A percentile compares a stretch with the other conserved stretches of the same genome.
Evolutionary conservation across 164 flowering plant species (phyloP).

Genomic region (Houttuynia cordata): DNA sequence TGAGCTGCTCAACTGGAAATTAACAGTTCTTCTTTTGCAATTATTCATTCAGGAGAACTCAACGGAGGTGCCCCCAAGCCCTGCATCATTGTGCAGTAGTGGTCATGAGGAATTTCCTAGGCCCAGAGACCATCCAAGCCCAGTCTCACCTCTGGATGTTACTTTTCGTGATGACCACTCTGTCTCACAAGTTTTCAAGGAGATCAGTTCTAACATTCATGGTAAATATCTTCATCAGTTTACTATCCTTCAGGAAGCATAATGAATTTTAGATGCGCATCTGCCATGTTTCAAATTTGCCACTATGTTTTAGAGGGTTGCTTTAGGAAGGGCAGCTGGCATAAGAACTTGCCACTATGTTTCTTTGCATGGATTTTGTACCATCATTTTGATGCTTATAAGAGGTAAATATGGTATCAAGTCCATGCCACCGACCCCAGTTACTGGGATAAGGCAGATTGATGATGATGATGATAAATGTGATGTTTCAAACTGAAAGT

Average conservation of each 20-base stretch:
- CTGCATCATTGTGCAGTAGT: constrained; percentile 90
- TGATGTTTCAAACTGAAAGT: not conserved
- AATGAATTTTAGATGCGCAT: not conserved
- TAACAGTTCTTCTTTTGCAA: not conserved
- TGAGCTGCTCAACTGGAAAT: not conserved
- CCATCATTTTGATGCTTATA: too few species aligned
- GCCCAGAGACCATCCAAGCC: constrained; percentile 38
- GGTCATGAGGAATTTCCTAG: constrained; percentile 49
- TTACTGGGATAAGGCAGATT: too few species aligned
- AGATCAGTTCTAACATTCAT: constrained; percentile 61
- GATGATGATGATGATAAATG: too few species aligned
- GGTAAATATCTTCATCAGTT: constrained; percentile 29
- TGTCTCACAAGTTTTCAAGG: constrained; percentile 46
- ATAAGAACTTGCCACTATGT: too few species aligned
- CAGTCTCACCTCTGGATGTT: constrained; percentile 49
- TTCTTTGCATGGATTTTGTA: too few species aligned
- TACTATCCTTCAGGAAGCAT: not conserved
- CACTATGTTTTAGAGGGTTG: too few species aligned
- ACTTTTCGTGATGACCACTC: constrained; percentile 32
- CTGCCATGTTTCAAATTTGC: not conserved
- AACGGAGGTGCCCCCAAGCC: constrained; percentile 98
- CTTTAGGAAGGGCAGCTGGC: too few species aligned
- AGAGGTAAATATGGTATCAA: too few species aligned
- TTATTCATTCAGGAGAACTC: constrained; percentile 51
- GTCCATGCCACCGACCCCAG: too few species aligned